Base-by-base conservation (phyloP, 805 yeast species). In the Yueomyces sp. region DNA sequence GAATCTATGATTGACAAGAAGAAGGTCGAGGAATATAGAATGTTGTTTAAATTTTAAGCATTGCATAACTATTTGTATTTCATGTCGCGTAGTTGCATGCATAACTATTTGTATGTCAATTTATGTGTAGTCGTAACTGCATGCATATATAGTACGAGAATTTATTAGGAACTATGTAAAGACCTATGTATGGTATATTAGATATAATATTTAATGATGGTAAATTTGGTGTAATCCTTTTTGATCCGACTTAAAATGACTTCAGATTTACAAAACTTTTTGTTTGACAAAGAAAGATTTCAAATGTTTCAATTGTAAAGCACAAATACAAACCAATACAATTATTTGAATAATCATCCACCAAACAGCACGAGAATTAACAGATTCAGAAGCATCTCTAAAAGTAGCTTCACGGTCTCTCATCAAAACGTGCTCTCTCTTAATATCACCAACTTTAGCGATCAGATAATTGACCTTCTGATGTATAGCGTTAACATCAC, bases 201-300 rank as follows among this genome's bases (percentile, higher is more conserved):
- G 19, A 19, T 19, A 19, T 19, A 19, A 19, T 19, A 19, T 19
- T 19, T 19, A 19, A 19, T 19, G 19, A 19, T 19, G 19, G 19
- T 19, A 19, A 19, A 19, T 19, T 19, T 19, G 19, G 19, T 19
- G 19, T 19, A 19, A 19, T 19, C 2, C 19, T 19, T 19, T 19
- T 19, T 19, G 19, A 19, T 19, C 19, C 19, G 19, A 19, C 19
- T 19, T 19, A 19, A 19, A 19, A 19, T 19, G 19, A 19, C 19
- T 19, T 19, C 19, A 19, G 19, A 2, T 1, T 6, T 56, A 60
- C 43, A 63, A 54, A 37, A 66, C 66, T 62, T 82, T 82, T 64
- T 82, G 88, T 62, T 82, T 82, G 51, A 81, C 87, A 54, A 82
- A 82, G 68, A 80, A 82, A 19, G 81, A 67, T 67, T 81, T 77